A percentile compares a stretch with the other conserved stretches of the same genome.
phyloP scores from a whole-genome alignment of 768 basidiomycete species.

The Russula foetens region DNA sequence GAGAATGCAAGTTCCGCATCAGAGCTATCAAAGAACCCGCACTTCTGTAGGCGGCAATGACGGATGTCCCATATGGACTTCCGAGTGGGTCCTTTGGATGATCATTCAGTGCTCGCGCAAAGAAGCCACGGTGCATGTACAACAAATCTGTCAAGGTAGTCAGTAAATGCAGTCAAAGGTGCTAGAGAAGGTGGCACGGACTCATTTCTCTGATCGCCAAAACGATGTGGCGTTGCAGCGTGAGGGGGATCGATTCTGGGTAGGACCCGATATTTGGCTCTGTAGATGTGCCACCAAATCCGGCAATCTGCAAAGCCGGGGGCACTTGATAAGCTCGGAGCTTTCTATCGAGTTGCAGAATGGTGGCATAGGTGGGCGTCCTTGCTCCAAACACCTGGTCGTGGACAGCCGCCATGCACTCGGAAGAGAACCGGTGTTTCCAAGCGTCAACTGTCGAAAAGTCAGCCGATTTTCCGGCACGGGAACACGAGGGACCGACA shows the following conservation, averaged over 20 bases:
- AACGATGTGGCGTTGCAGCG: slow-evolving; percentile 58
- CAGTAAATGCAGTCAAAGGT: background rate
- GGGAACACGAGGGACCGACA: slow-evolving; percentile 48
- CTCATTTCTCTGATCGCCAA: slow-evolving; percentile 65
- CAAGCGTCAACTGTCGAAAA: slow-evolving; percentile 45
- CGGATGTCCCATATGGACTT: slow-evolving; percentile 59
- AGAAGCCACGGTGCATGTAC: slow-evolving; percentile 70
- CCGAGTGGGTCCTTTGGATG: slow-evolving; percentile 56
- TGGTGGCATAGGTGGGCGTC: slow-evolving; percentile 49
- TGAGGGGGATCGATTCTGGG: slow-evolving; percentile 46
- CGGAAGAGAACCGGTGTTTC: slow-evolving; percentile 59
- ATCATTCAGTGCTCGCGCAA: slow-evolving; percentile 60
- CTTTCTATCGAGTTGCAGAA: slow-evolving; percentile 59
- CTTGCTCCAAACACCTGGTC: slow-evolving; percentile 62
- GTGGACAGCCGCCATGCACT: slow-evolving; percentile 56
- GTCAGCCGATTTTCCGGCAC: background rate
- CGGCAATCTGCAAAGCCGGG: slow-evolving; percentile 53
- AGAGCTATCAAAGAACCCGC: slow-evolving; percentile 61
- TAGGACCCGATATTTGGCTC: slow-evolving; percentile 28
- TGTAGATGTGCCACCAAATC: slow-evolving; percentile 41
- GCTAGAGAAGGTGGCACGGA: slow-evolving; percentile 25
- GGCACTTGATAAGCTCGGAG: slow-evolving; percentile 57
- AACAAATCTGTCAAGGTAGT: slow-evolving; percentile 27
- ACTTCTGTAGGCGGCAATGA: slow-evolving; percentile 58
- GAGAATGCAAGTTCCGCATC: slow-evolving; percentile 54